A percentile compares a stretch with the other conserved stretches of the same genome.
Conservation (phyloP, 2,329 filamentous ascomycete genomes). For the Lasiodiplodia theobromae region DNA sequence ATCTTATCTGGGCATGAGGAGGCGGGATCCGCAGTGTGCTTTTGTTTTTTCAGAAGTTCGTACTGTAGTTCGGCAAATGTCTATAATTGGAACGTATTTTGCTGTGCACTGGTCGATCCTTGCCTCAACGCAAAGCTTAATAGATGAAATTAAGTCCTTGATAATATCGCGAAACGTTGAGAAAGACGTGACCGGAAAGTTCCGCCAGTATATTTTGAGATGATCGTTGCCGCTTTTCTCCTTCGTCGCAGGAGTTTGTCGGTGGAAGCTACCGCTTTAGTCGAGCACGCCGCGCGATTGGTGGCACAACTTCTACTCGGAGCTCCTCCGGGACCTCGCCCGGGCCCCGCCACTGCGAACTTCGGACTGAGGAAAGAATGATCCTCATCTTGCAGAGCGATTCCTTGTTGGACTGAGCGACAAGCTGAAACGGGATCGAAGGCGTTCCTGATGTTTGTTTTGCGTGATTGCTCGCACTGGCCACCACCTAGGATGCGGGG, state of each 20-base stretch:
- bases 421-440: too few species aligned
- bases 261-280: too few species aligned
- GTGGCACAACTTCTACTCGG: neutral
- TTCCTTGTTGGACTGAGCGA: too few species aligned
- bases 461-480: neutral
- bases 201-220: too few species aligned
- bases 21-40: too few species aligned
- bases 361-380: neutral
- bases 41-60: too few species aligned
- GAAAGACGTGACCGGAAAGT: too few species aligned
- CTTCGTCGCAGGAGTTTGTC: neutral
- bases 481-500: neutral
- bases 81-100: too few species aligned
- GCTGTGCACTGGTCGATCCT: too few species aligned
- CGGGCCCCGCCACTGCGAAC: neutral
- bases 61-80: too few species aligned
- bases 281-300: neutral
- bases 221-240: neutral
- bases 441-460: too few species aligned
- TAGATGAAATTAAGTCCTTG: neutral
- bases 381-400: neutral
- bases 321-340: conserved; percentile 1
- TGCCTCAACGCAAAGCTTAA: neutral
- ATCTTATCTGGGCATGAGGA: conserved; percentile 36
- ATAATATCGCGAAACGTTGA: neutral